Percentiles rank a stretch among this genome's conserved stretches.
phyloP scores from a whole-genome alignment of 2,329 filamentous ascomycete genomes.

The Zelopaecilomyces penicillatus region DNA sequence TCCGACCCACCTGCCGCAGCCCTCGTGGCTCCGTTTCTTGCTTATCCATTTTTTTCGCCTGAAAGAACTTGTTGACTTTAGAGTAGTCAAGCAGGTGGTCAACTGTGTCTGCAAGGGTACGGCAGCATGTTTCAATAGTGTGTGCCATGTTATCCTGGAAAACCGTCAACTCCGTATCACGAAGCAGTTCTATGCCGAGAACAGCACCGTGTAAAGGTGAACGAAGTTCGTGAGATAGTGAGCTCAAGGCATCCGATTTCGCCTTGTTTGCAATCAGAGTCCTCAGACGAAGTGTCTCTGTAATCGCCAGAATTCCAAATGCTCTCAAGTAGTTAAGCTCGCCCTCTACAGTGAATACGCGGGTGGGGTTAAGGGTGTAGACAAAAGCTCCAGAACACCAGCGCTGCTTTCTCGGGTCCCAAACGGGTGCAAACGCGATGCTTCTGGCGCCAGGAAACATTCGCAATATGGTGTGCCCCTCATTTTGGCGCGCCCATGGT shows the following conservation, averaged over 20 bases:
- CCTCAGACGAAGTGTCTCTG: constrained; percentile 42
- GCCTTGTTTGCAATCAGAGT: constrained; percentile 32
- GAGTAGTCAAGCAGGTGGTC: constrained; percentile 47
- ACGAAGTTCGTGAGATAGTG: constrained; percentile 52
- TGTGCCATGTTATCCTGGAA: constrained; percentile 39
- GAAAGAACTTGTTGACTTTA: constrained; percentile 40
- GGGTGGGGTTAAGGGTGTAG: constrained; percentile 36
- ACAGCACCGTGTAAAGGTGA: constrained; percentile 54
- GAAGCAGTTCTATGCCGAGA: constrained; percentile 43
- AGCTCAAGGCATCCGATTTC: constrained; percentile 51
- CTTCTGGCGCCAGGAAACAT: constrained; percentile 36
- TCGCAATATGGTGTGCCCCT: constrained; percentile 20
- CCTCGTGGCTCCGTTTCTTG: constrained; percentile 1
- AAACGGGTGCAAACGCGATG: constrained; percentile 40
- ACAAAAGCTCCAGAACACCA: constrained; percentile 43
- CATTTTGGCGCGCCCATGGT: constrained; percentile 10
- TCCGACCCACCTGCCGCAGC: constrained; percentile 1
- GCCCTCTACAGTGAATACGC: constrained; percentile 35
- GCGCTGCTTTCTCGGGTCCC: constrained; percentile 35
- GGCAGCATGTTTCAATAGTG: constrained; percentile 42
- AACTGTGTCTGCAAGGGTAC: constrained; percentile 45
- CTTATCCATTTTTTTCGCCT: constrained; percentile 2
- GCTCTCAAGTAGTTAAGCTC: constrained; percentile 44
- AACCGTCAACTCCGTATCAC: constrained; percentile 39
- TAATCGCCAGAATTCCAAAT: constrained; percentile 48